Percentiles rank a stretch among this genome's conserved stretches.
phyloP scores from a whole-genome alignment of 345 rosid species.

The Populus davidiana region DNA sequence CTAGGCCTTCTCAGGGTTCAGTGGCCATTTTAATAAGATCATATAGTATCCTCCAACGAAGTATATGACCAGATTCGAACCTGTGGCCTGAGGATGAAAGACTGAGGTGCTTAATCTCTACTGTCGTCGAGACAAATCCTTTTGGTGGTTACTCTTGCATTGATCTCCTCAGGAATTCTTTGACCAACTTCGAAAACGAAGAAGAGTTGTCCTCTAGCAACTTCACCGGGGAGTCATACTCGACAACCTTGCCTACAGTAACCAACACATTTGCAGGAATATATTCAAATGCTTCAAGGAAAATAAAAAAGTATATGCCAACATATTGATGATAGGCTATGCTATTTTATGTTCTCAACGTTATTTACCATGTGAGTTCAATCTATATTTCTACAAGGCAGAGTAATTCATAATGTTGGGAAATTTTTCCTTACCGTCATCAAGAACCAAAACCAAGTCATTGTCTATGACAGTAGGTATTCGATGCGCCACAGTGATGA shows the following conservation, averaged over 20 bases:
- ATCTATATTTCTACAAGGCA: background rate
- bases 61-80: background rate
- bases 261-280: background rate
- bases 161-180: constrained; percentile 56
- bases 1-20: background rate
- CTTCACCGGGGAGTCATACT: constrained; percentile 40
- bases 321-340: background rate
- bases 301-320: background rate
- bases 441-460: constrained; percentile 80
- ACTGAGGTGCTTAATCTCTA: background rate
- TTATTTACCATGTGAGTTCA: too few species aligned
- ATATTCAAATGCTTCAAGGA: background rate
- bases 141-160: constrained; percentile 25
- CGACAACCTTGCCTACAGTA: constrained; percentile 46
- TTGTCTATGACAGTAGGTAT: constrained; percentile 79
- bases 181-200: constrained; percentile 61
- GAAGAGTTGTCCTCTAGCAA: constrained; percentile 59
- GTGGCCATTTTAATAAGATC: background rate
- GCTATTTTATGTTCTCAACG: background rate
- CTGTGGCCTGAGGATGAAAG: background rate
- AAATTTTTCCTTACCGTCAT: constrained; percentile 46
- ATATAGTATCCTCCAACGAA: background rate
- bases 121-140: constrained; percentile 12
- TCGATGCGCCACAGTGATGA: constrained; percentile 83
- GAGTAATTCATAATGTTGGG: background rate